A percentile compares a stretch with the other conserved stretches of the same genome.
These are phyloP conservation scores for Leccinum griseonigrum DNA, from an alignment of 1,284 basidiomycete species.

Conservation along the genomic window DNA sequence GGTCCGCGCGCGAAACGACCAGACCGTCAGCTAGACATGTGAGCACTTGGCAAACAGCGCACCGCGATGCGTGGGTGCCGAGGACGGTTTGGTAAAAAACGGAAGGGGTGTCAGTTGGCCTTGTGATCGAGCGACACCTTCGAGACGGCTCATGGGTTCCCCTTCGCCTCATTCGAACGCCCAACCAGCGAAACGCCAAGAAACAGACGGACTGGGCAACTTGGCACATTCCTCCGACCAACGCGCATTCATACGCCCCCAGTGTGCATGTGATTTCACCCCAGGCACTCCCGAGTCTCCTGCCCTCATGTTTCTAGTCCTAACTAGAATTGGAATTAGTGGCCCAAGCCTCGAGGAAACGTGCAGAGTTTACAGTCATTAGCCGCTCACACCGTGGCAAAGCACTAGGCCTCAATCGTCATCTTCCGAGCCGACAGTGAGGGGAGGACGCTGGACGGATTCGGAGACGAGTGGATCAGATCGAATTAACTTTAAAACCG, in stretches of 20 bases:
- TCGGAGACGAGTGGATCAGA: not conserved
- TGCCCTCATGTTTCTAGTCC: not conserved
- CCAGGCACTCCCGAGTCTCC: not conserved
- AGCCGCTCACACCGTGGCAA: not conserved
- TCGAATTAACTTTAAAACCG: not conserved
- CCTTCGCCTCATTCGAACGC: conserved; percentile 1
- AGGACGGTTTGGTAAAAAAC: not conserved
- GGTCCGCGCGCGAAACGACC: conserved; percentile 7
- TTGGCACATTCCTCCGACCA: not conserved
- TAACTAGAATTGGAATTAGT: not conserved
- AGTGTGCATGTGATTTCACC: conserved; percentile 4
- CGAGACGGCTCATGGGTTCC: not conserved
- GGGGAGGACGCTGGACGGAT: not conserved
- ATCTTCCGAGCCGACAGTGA: not conserved
- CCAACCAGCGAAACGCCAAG: not conserved
- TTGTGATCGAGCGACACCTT: conserved; percentile 8
- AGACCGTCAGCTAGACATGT: conserved; percentile 7
- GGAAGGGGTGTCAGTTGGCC: not conserved
- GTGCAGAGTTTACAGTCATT: not conserved
- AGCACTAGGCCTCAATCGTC: conserved; percentile 2
- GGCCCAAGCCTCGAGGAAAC: not conserved
- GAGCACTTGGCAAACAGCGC: conserved; percentile 2
- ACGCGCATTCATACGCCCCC: not conserved
- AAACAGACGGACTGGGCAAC: not conserved
- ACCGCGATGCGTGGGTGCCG: conserved; percentile 12